Conservation (phyloP, 202 grass and related monocot genomes). For the Cymbopogon flexuosus region DNA sequence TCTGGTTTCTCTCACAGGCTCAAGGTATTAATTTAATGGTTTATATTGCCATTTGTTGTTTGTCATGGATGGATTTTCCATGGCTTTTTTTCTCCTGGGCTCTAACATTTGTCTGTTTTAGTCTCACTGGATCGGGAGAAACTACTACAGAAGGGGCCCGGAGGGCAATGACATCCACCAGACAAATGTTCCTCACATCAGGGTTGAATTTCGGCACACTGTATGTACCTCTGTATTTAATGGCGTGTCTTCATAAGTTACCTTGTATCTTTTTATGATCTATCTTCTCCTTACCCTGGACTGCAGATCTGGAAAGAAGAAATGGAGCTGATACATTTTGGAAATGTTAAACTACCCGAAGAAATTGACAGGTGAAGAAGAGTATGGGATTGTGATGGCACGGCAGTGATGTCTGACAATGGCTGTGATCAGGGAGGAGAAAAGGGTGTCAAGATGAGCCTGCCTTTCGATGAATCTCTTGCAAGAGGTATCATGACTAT, state of each 20-base stretch:
- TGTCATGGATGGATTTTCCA: neutral
- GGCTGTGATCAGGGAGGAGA: neutral
- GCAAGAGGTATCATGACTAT: neutral
- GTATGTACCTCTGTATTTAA: constrained; percentile 29
- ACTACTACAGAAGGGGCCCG: constrained; percentile 72
- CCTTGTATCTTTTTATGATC: neutral
- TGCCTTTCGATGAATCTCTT: neutral
- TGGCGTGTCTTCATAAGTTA: neutral
- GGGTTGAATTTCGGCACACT: constrained; percentile 79
- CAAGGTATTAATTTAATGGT: constrained; percentile 49
- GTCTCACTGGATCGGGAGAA: constrained; percentile 74
- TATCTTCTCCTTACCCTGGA: neutral
- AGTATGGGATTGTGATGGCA: neutral
- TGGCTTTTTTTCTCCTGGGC: neutral
- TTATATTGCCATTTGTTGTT: neutral
- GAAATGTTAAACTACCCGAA: constrained; percentile 55
- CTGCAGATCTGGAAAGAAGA: constrained; percentile 91
- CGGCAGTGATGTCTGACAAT: neutral
- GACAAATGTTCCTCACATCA: constrained; percentile 93
- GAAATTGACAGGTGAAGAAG: constrained; percentile 59
- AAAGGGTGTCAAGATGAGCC: neutral
- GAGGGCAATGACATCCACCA: constrained; percentile 80
- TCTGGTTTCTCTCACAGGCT: constrained; percentile 87
- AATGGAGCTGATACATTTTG: constrained; percentile 63
- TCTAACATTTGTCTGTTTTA: constrained; percentile 13